A percentile compares a stretch with the other conserved stretches of the same genome.
Conservation (phyloP, 176 grass and related monocot species). For the Triticum urartu region DNA sequence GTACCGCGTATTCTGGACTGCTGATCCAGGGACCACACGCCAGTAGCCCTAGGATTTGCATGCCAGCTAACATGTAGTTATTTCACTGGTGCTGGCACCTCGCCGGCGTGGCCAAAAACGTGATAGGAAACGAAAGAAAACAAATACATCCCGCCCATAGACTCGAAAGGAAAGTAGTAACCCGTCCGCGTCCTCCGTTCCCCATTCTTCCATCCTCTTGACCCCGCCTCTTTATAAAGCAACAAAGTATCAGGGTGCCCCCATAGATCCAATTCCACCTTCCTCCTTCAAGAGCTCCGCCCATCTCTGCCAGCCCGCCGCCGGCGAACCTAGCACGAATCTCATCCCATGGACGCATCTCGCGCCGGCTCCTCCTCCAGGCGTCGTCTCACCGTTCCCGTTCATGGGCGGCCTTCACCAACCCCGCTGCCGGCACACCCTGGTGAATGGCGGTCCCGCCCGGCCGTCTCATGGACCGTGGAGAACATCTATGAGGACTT, state of each 20-base stretch:
- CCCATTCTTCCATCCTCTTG: neutral
- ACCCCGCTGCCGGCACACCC: neutral
- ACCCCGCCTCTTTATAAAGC: neutral
- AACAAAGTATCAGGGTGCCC: neutral
- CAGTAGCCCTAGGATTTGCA: too few species aligned
- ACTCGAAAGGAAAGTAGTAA: too few species aligned
- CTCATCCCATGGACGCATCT: neutral
- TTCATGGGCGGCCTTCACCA: neutral
- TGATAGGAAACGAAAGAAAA: neutral
- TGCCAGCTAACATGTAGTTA: too few species aligned
- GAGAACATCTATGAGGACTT: slow-evolving; percentile 49
- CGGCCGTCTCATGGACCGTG: neutral
- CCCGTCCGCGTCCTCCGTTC: too few species aligned
- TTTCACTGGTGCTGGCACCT: too few species aligned
- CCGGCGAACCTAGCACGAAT: neutral
- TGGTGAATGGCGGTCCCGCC: neutral
- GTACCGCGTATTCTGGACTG: too few species aligned
- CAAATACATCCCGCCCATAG: too few species aligned
- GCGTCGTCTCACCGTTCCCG: neutral
- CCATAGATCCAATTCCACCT: neutral
- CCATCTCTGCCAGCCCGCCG: neutral
- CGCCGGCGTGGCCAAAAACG: too few species aligned
- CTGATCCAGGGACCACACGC: too few species aligned
- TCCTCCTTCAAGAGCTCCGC: neutral
- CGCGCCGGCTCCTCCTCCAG: neutral